A percentile compares a stretch with the other conserved stretches of the same genome.
These are phyloP conservation scores for Boletus reticuloceps DNA, from an alignment of 768 basidiomycete genomes.

Conservation along the genomic window DNA sequence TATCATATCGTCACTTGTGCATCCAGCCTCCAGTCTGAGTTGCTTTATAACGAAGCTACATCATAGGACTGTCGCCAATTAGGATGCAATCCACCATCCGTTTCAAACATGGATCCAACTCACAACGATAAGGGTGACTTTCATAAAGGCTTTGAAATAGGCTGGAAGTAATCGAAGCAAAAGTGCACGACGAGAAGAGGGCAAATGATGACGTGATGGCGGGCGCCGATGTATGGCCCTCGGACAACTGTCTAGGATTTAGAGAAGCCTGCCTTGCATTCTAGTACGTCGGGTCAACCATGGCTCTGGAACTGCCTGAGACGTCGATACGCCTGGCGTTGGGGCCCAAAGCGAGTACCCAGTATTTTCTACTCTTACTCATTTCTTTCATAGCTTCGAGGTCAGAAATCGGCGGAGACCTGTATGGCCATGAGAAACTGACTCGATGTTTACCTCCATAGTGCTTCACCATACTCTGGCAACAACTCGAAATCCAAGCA, in stretches of 20 bases:
- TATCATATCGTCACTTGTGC: not conserved
- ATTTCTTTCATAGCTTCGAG: conserved; percentile 37
- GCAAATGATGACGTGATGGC: conserved; percentile 55
- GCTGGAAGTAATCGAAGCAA: conserved; percentile 50
- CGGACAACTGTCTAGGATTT: conserved; percentile 56
- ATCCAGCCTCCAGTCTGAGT: not conserved
- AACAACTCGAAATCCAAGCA: conserved; percentile 69
- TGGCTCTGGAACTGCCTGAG: conserved; percentile 59
- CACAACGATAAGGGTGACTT: conserved; percentile 66
- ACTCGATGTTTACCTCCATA: conserved; percentile 22
- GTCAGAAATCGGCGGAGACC: conserved; percentile 19
- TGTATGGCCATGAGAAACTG: not conserved
- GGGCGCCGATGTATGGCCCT: conserved; percentile 79
- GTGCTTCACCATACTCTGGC: conserved; percentile 89
- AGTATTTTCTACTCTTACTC: not conserved
- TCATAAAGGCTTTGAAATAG: conserved; percentile 92
- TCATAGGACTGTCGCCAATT: conserved; percentile 62
- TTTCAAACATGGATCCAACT: conserved; percentile 67
- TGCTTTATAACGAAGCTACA: conserved; percentile 36
- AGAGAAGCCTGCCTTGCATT: conserved; percentile 57
- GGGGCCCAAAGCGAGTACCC: conserved; percentile 76
- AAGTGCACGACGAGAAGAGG: conserved; percentile 25
- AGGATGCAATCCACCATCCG: conserved; percentile 70
- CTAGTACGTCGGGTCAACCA: conserved; percentile 48
- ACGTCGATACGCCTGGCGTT: conserved; percentile 68